Conservation (phyloP, 345 rosid species). For the Mallotus nudiflorus region DNA sequence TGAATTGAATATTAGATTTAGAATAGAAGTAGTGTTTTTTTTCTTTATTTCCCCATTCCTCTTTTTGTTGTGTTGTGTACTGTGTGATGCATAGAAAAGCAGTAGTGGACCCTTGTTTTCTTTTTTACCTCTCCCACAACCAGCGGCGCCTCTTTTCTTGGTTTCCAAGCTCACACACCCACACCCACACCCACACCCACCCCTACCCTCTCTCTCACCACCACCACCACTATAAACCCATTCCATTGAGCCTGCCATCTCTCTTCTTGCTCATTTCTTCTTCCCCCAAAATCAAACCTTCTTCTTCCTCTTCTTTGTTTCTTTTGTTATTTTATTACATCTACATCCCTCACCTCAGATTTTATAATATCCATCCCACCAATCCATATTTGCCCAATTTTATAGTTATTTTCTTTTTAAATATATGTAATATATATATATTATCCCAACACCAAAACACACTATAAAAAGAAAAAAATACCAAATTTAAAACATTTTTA, state of each 20-base stretch:
- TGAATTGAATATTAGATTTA: too few species aligned
- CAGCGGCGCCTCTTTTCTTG: constrained; percentile 58
- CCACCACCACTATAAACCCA: background rate
- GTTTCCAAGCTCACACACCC: constrained; percentile 52
- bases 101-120: constrained; percentile 33
- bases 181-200: background rate
- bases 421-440: background rate
- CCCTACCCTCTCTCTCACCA: background rate
- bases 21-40: too few species aligned
- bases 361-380: background rate
- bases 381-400: background rate
- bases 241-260: too few species aligned
- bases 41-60: too few species aligned
- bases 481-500: background rate
- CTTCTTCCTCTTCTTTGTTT: background rate
- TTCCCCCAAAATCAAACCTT: background rate
- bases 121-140: too few species aligned
- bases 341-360: background rate
- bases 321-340: background rate
- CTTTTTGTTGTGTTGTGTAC: too few species aligned
- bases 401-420: background rate
- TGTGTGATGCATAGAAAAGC: too few species aligned
- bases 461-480: too few species aligned
- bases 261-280: background rate
- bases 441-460: background rate